Base-by-base conservation (phyloP, 2,329 filamentous ascomycete species). In the Dissoconium aciculare region DNA sequence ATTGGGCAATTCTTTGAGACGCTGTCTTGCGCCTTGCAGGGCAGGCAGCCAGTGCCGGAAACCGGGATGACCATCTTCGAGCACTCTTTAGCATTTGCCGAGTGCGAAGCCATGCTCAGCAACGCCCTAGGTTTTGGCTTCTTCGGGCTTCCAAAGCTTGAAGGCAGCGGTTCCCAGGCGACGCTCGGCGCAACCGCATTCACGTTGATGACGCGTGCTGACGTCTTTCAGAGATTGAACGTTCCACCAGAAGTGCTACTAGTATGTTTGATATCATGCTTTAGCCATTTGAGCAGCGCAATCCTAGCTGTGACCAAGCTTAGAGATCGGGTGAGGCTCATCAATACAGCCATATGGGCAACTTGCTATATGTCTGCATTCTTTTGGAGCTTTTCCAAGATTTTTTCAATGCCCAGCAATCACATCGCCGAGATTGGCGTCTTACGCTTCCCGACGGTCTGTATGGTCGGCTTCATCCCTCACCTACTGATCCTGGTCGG, bases 41-140 rank as follows among this genome's bases (percentile, higher is more conserved):
- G 87, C 17, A 73, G 79, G 2, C 69, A 73, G 2, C 70, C 82
- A 0, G 71, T 79, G 39, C 78, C 81, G 0, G 89, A 95, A 57
- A 91, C 83, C 1, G 85, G 84, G 11, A 93, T 95, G 81, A 93
- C 85, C 0, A 69, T 94, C 2, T 93, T 95, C 47, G 89, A 98
- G 52, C 85, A 94, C 50, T 94, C 85, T 0, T 64, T 98, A 5
- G 87, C 87, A 2, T 98, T 95, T 58, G 83, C 87, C 8, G 89
- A 98, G 55, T 87, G 87, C 5, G 89, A 98, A 53, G 78, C 81
- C 16, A 79, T 85, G 40, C 75, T 94, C 27, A 76, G 75, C 44
- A 80, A 76, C 41, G 79, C 84, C 30, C 68, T 93, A 10, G 77
- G 77, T 9, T 71, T 84, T 54, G 73, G 76, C 0, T 74, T 79